A percentile compares a stretch with the other conserved stretches of the same genome.
phyloP scores from a whole-genome alignment of 306 rosid species.

The Cicer arietinum region DNA sequence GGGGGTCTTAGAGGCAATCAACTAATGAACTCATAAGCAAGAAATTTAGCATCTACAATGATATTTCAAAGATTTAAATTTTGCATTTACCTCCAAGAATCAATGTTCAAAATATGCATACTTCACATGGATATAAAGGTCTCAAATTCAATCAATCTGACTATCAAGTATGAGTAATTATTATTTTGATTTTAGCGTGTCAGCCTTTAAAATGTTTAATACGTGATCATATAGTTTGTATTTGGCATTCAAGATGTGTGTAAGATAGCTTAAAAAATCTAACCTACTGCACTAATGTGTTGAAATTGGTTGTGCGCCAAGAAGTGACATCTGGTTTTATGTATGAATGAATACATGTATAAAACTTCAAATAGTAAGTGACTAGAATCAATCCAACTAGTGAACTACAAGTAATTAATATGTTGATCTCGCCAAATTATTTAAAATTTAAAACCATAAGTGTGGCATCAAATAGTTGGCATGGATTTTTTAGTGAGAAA shows the following conservation, averaged over 20 bases:
- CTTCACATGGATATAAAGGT: too few relatives aligned
- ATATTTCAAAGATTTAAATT: conserved; percentile 6
- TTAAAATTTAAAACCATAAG: not conserved
- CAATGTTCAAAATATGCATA: conserved; percentile 21
- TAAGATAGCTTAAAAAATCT: not conserved
- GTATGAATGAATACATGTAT: not conserved
- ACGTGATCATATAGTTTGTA: not conserved
- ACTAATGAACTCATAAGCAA: conserved; percentile 10
- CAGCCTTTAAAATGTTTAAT: not conserved
- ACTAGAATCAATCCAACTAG: conserved; percentile 4
- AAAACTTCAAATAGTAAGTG: not conserved
- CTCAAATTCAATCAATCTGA: too few relatives aligned
- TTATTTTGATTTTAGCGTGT: not conserved
- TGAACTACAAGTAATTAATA: conserved; percentile 15
- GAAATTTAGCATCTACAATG: conserved; percentile 17
- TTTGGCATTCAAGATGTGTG: not conserved
- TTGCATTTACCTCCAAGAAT: not conserved
- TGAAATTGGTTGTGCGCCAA: not conserved
- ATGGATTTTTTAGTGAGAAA: not conserved
- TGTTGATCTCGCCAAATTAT: not conserved
- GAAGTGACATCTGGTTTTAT: not conserved
- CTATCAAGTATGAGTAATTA: too few relatives aligned
- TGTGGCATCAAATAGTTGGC: conserved; percentile 24
- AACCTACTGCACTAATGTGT: conserved; percentile 1
- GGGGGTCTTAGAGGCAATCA: not conserved